Evolutionary conservation across 352 stramenopile species (phyloP).

Genomic region (Aphanomyces euteiches): DNA sequence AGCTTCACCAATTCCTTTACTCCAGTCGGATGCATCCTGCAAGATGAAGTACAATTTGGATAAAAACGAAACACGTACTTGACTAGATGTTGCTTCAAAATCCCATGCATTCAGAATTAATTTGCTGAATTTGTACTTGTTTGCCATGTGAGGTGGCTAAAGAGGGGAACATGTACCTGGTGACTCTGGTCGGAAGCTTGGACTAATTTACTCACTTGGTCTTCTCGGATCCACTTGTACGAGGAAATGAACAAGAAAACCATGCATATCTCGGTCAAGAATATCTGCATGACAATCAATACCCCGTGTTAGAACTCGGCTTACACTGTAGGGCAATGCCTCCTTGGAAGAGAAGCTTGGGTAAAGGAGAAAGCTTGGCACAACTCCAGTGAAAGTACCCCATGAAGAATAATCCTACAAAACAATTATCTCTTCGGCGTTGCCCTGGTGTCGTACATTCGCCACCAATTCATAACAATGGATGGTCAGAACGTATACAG

Average conservation of each 20-base stretch:
- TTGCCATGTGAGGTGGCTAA: no score
- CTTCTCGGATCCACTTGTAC: constrained; percentile 69
- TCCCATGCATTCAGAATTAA: constrained; percentile 75
- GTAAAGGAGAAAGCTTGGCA: constrained; percentile 53
- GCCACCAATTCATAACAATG: constrained; percentile 43
- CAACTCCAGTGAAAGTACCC: constrained; percentile 44
- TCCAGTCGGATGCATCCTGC: constrained; percentile 56
- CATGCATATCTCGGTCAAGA: constrained; percentile 46
- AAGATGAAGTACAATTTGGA: background rate
- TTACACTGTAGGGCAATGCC: constrained; percentile 52
- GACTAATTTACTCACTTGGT: constrained; percentile 54
- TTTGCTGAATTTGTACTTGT: constrained; percentile 53
- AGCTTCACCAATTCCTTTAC: constrained; percentile 56
- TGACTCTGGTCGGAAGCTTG: constrained; percentile 50
- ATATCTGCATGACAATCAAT: constrained; percentile 36
- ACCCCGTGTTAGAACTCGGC: background rate
- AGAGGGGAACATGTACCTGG: constrained; percentile 34
- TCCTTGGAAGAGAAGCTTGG: constrained; percentile 56
- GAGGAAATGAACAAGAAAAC: constrained; percentile 58
- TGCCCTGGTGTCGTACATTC: constrained; percentile 24
- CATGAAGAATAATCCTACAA: constrained; percentile 34
- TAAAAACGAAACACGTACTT: constrained; percentile 35
- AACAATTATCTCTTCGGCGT: no score
- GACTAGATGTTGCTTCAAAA: constrained; percentile 42
- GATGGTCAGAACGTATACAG: constrained; percentile 48